Percentiles rank a stretch among this genome's conserved stretches.
Conservation (phyloP, 257 asterid genomes). For the Nicotiana undulata region DNA sequence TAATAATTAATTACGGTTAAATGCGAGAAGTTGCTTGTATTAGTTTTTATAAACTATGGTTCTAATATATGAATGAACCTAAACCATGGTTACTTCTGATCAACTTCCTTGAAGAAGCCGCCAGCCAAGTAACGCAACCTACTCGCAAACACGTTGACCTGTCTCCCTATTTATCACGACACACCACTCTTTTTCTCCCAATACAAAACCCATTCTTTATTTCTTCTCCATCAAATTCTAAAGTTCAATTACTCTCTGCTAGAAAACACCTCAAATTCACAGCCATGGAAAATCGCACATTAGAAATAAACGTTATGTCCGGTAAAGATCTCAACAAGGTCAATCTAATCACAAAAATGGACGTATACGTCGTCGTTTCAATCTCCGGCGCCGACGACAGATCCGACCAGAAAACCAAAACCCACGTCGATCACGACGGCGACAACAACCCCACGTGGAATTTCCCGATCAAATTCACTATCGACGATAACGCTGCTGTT, state of each 20-base stretch:
- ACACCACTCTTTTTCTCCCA: background rate
- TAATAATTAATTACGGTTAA: too few species aligned
- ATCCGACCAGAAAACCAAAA: conserved; percentile 31
- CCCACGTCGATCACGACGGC: conserved; percentile 48
- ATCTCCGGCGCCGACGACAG: conserved; percentile 43
- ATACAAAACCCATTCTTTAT: background rate
- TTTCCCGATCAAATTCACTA: conserved; percentile 47
- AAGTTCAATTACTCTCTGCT: background rate
- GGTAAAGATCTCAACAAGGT: conserved; percentile 57
- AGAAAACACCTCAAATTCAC: background rate
- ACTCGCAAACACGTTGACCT: background rate
- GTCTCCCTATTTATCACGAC: background rate
- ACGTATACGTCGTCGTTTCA: conserved; percentile 49
- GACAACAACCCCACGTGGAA: conserved; percentile 61
- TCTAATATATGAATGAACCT: background rate
- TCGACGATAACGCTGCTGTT: conserved; percentile 48
- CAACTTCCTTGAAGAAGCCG: background rate
- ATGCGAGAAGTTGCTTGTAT: too few species aligned
- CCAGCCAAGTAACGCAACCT: background rate
- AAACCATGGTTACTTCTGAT: conserved; percentile 13
- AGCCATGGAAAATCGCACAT: conserved; percentile 40
- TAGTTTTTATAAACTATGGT: background rate
- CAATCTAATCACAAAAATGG: conserved; percentile 51
- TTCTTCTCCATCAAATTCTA: background rate
- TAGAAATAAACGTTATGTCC: conserved; percentile 45